phyloP scores from a whole-genome alignment of 1,284 basidiomycete species.

The Bjerkandera adusta region DNA sequence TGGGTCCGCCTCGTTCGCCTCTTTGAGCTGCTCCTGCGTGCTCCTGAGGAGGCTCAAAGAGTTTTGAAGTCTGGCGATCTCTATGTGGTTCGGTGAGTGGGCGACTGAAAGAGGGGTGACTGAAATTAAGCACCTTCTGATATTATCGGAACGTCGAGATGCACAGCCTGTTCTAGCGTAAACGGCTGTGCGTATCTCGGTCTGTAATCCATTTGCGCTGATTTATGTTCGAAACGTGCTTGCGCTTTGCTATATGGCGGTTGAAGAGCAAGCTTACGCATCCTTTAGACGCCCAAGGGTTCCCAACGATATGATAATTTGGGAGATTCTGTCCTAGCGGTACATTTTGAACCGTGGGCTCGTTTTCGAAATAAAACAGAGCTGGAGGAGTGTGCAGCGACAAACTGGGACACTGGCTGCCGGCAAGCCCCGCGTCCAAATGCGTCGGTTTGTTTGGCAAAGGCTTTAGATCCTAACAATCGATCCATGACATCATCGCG shows the following conservation, averaged over 20 bases:
- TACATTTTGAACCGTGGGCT: no score
- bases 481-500: slow-evolving; percentile 10
- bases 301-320: no score
- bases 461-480: slow-evolving; percentile 12
- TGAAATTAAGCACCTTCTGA: slow-evolving; percentile 54
- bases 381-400: no score
- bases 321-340: no score
- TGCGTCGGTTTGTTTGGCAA: slow-evolving; percentile 13
- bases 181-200: slow-evolving; percentile 75
- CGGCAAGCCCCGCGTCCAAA: no score
- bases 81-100: slow-evolving; percentile 34
- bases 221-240: no score
- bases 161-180: slow-evolving; percentile 63
- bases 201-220: slow-evolving; percentile 55
- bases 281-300: no score
- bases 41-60: slow-evolving; percentile 62
- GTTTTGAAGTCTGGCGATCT: slow-evolving; percentile 73
- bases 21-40: slow-evolving; percentile 61
- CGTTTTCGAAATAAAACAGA: no score
- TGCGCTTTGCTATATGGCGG: no score
- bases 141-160: slow-evolving; percentile 64
- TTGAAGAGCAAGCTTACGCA: no score
- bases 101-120: not conserved
- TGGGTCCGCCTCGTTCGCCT: slow-evolving; percentile 37
- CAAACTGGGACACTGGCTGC: no score